Percentiles rank a stretch among this genome's conserved stretches.
Conservation (phyloP, 2,329 filamentous ascomycete species). For the Stagonosporopsis vannaccii region DNA sequence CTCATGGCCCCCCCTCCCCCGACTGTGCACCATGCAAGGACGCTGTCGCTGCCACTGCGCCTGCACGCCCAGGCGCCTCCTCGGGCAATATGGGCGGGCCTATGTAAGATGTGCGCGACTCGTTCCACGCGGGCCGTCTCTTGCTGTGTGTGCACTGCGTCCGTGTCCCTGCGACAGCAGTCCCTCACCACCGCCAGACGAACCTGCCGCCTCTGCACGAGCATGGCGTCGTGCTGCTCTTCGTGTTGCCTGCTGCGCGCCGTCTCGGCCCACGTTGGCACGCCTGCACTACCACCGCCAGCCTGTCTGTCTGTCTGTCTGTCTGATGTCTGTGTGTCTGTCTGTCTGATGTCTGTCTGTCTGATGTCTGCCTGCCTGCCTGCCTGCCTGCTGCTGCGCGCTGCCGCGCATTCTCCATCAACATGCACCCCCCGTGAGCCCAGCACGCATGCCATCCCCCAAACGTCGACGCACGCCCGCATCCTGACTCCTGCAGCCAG, state of each 20-base stretch:
- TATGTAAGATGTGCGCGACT: conserved; percentile 12
- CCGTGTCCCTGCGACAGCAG: not conserved
- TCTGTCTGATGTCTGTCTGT: too few species aligned
- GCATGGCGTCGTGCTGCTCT: conserved; percentile 14
- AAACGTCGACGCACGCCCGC: conserved; percentile 23
- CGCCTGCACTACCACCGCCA: not conserved
- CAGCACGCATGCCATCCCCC: conserved; percentile 2
- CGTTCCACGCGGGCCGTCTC: conserved; percentile 30
- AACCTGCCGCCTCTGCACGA: conserved; percentile 24
- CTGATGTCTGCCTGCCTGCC: not conserved
- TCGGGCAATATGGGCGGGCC: conserved; percentile 33
- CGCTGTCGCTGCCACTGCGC: not conserved
- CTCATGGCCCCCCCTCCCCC: too few species aligned
- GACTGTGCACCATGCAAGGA: conserved; percentile 13
- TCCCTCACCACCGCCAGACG: conserved; percentile 7
- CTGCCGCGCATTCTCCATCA: conserved; percentile 4
- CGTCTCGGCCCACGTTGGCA: not conserved
- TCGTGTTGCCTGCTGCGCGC: not conserved
- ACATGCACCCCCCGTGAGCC: conserved; percentile 12
- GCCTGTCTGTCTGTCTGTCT: not conserved
- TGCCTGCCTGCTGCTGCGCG: not conserved
- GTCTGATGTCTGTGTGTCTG: not conserved
- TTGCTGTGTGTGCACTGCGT: conserved; percentile 10
- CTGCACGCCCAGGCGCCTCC: conserved; percentile 9
- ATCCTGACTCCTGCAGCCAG: conserved; percentile 34